Evolutionary conservation across 2,329 filamentous ascomycete genomes (phyloP).

Genomic region (Fusarium secorum): DNA sequence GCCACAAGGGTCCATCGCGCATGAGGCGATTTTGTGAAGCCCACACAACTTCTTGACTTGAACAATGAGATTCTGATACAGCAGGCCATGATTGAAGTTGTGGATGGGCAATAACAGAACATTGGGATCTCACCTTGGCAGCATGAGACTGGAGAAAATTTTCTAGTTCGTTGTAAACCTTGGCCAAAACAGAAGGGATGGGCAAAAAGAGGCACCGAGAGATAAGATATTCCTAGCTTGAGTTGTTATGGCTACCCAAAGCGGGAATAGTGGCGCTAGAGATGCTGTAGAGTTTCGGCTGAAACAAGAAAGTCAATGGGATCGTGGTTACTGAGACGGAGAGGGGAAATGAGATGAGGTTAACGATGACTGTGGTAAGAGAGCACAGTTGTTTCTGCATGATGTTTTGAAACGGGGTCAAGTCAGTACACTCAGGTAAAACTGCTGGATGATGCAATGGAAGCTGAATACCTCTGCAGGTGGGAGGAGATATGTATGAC

Average conservation of each 20-base stretch:
- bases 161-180: slow-evolving; percentile 5
- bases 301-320: neutral
- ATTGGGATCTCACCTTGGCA: neutral
- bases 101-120: neutral
- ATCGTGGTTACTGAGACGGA: neutral
- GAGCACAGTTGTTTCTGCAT: neutral
- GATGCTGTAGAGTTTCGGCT: slow-evolving; percentile 4
- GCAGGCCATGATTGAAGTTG: neutral
- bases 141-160: neutral
- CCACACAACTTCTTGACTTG: neutral
- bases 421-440: neutral
- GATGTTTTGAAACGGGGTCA: slow-evolving; percentile 3
- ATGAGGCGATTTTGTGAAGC: slow-evolving; percentile 35
- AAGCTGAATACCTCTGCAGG: slow-evolving; percentile 18
- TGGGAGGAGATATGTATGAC: neutral
- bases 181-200: slow-evolving; percentile 22
- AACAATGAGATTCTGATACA: neutral
- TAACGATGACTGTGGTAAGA: slow-evolving; percentile 11
- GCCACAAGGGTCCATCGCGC: slow-evolving; percentile 35
- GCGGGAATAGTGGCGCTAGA: neutral
- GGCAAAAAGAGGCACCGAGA: neutral
- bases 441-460: slow-evolving; percentile 1
- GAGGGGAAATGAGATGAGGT: slow-evolving; percentile 5
- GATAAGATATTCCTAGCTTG: neutral
- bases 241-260: slow-evolving; percentile 22